These are phyloP conservation scores for Cucumis cinereus DNA, from an alignment of 306 rosid genomes.

Conservation along the genomic window DNA sequence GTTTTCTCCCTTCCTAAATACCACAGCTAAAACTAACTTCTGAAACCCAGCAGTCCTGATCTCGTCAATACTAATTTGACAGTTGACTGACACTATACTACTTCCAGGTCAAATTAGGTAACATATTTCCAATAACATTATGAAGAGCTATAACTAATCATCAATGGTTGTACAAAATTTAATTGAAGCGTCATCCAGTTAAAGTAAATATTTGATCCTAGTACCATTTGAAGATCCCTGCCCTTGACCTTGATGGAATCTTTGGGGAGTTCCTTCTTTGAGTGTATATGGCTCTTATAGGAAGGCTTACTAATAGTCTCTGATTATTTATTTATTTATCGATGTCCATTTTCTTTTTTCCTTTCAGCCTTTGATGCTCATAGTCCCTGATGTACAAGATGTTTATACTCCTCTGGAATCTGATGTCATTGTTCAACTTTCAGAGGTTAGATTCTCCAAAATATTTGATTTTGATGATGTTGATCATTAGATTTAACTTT, in stretches of 20 bases:
- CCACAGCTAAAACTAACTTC: neutral
- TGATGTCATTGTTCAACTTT: constrained; percentile 77
- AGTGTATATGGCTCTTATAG: neutral
- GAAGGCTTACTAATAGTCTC: neutral
- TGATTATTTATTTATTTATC: constrained; percentile 11
- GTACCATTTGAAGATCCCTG: neutral
- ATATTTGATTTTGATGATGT: neutral
- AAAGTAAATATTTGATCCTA: neutral
- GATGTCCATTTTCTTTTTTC: constrained; percentile 8
- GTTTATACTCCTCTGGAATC: constrained; percentile 92
- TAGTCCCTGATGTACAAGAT: constrained; percentile 95
- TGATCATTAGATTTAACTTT: neutral
- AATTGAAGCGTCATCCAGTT: neutral
- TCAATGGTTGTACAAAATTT: neutral
- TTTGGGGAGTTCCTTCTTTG: neutral
- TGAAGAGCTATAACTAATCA: neutral
- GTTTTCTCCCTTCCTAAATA: too few species aligned
- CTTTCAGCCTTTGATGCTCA: constrained; percentile 92
- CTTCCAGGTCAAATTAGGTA: neutral
- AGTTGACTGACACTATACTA: neutral
- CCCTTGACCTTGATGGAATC: neutral
- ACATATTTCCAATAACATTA: neutral
- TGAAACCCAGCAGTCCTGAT: neutral
- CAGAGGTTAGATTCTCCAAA: constrained; percentile 55
- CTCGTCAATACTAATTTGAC: neutral